A percentile compares a stretch with the other conserved stretches of the same genome.
phyloP scores from a whole-genome alignment of 495 filamentous ascomycete genomes.

The Penicillium maclennaniae region DNA sequence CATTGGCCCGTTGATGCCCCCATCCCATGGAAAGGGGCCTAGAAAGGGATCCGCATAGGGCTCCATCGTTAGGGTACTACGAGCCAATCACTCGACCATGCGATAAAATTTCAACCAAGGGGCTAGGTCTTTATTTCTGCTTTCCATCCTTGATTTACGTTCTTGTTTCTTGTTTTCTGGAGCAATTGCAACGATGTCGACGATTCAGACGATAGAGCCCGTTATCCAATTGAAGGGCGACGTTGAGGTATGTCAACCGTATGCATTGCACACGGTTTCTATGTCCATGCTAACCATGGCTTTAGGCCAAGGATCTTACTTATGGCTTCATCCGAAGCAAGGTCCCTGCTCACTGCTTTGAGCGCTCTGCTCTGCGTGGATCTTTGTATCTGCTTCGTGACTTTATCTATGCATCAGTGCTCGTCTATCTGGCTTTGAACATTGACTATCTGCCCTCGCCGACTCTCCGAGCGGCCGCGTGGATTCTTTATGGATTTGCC shows the following conservation, averaged over 20 bases:
- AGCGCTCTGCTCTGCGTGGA: slow-evolving; percentile 18
- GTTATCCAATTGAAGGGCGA: slow-evolving; percentile 17
- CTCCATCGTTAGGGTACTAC: slow-evolving; percentile 10
- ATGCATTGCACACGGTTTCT: background rate
- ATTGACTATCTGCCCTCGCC: slow-evolving; percentile 23
- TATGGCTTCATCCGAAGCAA: slow-evolving; percentile 17
- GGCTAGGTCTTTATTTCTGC: slow-evolving; percentile 2
- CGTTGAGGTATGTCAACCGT: slow-evolving; percentile 6
- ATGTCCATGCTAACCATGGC: slow-evolving; percentile 3
- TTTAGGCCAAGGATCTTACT: slow-evolving; percentile 12
- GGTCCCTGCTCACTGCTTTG: slow-evolving; percentile 27
- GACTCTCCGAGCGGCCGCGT: slow-evolving; percentile 15
- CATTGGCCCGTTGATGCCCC: slow-evolving; percentile 7
- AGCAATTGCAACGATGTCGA: slow-evolving; percentile 9
- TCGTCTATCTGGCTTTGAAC: slow-evolving; percentile 20
- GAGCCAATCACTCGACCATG: slow-evolving; percentile 18
- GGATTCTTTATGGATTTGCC: slow-evolving; percentile 20
- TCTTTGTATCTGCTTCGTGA: slow-evolving; percentile 19
- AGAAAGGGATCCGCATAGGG: slow-evolving; percentile 17
- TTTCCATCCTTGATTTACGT: slow-evolving; percentile 1
- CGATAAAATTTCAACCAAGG: slow-evolving; percentile 7
- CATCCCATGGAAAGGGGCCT: slow-evolving; percentile 14
- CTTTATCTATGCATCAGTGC: slow-evolving; percentile 15
- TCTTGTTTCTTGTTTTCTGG: background rate
- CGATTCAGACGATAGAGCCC: slow-evolving; percentile 15